A percentile compares a stretch with the other conserved stretches of the same genome.
phyloP scores from a whole-genome alignment of 2,329 filamentous ascomycete genomes.

The Diaporthe batatas region DNA sequence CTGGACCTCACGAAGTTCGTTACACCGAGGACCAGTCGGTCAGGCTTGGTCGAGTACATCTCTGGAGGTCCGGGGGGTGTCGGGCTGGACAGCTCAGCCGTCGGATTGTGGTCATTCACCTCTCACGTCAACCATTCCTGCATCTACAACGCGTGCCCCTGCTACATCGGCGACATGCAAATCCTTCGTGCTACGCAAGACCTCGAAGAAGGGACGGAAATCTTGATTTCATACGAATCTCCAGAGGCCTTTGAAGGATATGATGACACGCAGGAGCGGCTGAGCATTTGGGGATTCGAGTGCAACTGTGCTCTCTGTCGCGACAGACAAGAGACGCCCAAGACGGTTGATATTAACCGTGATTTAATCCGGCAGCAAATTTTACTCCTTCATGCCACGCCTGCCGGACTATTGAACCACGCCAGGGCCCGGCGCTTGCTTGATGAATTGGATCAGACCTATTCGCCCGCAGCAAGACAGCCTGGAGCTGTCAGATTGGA shows the following conservation, averaged over 20 bases:
- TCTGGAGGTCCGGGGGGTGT: too few species aligned
- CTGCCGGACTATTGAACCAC: not conserved
- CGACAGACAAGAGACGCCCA: not conserved
- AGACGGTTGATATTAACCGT: too few species aligned
- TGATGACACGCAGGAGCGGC: not conserved
- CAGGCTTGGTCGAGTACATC: rapidly evolving
- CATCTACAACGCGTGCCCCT: not conserved
- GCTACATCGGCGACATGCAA: not conserved
- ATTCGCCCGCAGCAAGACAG: not conserved
- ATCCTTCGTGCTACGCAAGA: not conserved
- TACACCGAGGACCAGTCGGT: not conserved
- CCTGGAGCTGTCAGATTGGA: not conserved
- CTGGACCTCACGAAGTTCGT: too few species aligned
- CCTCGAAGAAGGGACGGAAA: not conserved
- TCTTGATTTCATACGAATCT: not conserved
- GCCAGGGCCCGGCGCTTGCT: too few species aligned
- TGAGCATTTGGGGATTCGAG: not conserved
- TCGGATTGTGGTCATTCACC: not conserved
- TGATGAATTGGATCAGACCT: not conserved
- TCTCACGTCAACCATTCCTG: not conserved
- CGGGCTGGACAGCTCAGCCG: too few species aligned
- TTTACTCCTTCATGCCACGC: too few species aligned
- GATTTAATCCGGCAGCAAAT: too few species aligned
- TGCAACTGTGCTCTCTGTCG: not conserved
- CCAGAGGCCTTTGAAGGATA: rapidly evolving